Evolutionary conservation across 441 rosid species (phyloP).

Genomic region (Francoa sonchifolia): DNA sequence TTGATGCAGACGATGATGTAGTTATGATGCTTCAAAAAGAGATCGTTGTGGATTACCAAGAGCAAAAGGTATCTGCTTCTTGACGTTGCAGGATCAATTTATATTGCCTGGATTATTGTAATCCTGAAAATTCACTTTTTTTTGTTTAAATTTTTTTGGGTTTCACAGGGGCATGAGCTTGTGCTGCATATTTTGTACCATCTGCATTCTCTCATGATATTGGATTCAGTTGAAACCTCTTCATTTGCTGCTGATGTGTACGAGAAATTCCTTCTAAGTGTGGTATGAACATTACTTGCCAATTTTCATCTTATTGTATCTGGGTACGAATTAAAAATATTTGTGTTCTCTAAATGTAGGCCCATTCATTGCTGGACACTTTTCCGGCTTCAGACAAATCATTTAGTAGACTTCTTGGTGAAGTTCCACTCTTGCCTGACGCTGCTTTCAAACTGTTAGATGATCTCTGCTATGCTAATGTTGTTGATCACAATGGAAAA

Average conservation of each 20-base stretch:
- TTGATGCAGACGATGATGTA: conserved; percentile 69
- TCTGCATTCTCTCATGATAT: conserved; percentile 51
- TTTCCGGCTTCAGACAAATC: conserved; percentile 97
- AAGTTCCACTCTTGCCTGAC: conserved; percentile 77
- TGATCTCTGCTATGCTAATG: conserved; percentile 64
- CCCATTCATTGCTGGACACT: conserved; percentile 68
- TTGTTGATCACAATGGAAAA: conserved; percentile 53
- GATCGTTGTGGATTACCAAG: conserved; percentile 57
- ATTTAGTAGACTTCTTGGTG: conserved; percentile 91
- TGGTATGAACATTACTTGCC: conserved; percentile 41
- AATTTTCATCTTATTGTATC: conserved; percentile 10
- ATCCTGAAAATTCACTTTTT: not conserved
- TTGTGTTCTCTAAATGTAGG: conserved; percentile 37
- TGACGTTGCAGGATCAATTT: conserved; percentile 7
- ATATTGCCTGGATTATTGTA: not conserved
- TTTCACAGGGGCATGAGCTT: conserved; percentile 88
- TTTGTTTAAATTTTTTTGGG: conserved; percentile 1
- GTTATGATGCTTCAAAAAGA: conserved; percentile 59
- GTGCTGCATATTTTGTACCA: conserved; percentile 78
- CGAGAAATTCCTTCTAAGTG: conserved; percentile 72
- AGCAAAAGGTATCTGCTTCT: conserved; percentile 56
- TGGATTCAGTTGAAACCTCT: conserved; percentile 37
- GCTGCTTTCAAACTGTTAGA: conserved; percentile 73
- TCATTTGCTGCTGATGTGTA: conserved; percentile 47
- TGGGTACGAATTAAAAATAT: conserved; percentile 26